These are phyloP conservation scores for Tulasnella sp. DNA, from an alignment of 768 basidiomycete species.

Conservation along the genomic window DNA sequence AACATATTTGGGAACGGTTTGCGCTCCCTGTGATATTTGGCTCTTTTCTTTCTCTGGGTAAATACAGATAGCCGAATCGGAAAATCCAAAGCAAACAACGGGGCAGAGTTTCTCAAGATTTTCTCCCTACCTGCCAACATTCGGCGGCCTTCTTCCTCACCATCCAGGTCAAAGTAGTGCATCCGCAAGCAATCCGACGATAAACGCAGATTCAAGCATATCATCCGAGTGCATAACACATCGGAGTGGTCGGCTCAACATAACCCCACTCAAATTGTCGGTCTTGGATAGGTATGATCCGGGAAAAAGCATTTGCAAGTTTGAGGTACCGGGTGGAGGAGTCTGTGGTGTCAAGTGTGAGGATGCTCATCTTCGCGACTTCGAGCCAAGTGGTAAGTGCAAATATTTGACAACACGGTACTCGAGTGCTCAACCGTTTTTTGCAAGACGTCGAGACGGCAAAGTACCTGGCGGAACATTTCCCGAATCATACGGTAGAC, in stretches of 20 bases:
- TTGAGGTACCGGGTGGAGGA: slow-evolving; percentile 10
- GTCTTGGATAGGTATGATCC: slow-evolving; percentile 1
- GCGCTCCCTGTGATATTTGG: slow-evolving; percentile 8
- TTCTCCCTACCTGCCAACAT: not conserved
- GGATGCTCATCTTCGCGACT: slow-evolving; percentile 6
- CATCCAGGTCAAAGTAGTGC: slow-evolving; percentile 1
- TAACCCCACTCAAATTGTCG: slow-evolving; percentile 1
- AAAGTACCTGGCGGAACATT: not conserved
- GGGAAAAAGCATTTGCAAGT: slow-evolving; percentile 3
- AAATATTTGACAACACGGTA: not conserved
- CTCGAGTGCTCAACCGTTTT: not conserved
- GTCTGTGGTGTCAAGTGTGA: slow-evolving; percentile 4
- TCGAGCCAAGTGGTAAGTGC: slow-evolving; percentile 7
- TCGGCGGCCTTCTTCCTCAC: not conserved
- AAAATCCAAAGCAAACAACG: not conserved
- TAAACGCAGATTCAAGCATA: not conserved
- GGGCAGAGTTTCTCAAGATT: not conserved
- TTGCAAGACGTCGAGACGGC: slow-evolving; percentile 11
- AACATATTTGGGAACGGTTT: slow-evolving; percentile 4
- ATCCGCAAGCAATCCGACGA: slow-evolving; percentile 3
- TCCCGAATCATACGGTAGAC: not conserved
- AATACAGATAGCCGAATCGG: not conserved
- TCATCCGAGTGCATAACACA: not conserved
- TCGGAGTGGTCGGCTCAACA: not conserved
- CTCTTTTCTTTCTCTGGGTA: not conserved